Conservation (phyloP, 1,139 yeast species). For the Candida sp. region DNA sequence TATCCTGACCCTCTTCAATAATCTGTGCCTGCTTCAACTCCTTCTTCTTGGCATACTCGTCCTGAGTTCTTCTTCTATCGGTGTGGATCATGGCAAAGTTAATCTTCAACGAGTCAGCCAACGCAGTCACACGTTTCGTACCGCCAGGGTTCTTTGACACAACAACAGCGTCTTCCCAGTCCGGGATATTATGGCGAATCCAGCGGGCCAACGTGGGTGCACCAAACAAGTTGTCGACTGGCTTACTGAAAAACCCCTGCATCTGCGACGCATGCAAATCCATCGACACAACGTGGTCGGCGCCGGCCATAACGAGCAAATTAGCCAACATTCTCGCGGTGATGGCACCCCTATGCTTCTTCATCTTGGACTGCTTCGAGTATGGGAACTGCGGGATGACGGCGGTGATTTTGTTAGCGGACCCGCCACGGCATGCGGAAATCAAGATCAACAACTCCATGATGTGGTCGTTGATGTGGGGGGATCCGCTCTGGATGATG, state of each 20-base stretch:
- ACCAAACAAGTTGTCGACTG: constrained; percentile 95
- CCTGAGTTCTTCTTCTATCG: constrained; percentile 90
- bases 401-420: constrained; percentile 94
- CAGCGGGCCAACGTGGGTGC: constrained; percentile 99
- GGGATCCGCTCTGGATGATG: constrained; percentile 85
- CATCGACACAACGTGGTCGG: constrained; percentile 97
- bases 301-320: constrained; percentile 94
- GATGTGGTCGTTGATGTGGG: constrained; percentile 77
- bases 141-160: constrained; percentile 99
- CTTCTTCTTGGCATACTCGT: constrained; percentile 54
- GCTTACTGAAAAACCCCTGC: constrained; percentile 96
- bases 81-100: constrained; percentile 99
- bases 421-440: constrained; percentile 94
- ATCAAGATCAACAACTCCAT: constrained; percentile 90
- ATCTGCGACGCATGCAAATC: constrained; percentile 98
- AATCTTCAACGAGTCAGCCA: constrained; percentile 94
- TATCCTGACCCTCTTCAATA: constrained; percentile 45
- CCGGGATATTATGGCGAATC: constrained; percentile 90
- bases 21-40: constrained; percentile 30
- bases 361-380: constrained; percentile 97
- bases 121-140: constrained; percentile 94
- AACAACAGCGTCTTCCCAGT: constrained; percentile 81
- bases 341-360: constrained; percentile 95
- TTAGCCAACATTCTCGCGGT: constrained; percentile 97
- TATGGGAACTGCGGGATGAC: constrained; percentile 96